These are phyloP conservation scores for Phaseolus coccineus DNA, from an alignment of 331 rosid genomes.

Conservation along the genomic window DNA sequence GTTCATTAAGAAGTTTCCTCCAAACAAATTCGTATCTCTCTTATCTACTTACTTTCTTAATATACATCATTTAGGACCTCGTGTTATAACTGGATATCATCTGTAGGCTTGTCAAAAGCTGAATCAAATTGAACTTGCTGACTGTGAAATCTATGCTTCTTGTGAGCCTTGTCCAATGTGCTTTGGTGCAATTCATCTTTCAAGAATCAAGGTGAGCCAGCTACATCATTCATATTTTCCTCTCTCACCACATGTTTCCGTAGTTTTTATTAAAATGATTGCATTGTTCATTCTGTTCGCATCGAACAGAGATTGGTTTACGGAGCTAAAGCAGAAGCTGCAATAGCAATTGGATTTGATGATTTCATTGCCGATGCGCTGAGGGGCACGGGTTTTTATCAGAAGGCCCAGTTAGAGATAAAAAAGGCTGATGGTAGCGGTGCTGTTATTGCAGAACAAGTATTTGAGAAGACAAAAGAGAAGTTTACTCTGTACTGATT, in stretches of 20 bases:
- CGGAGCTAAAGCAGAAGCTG: conserved; percentile 92
- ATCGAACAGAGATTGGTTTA: conserved; percentile 82
- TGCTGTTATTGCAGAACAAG: conserved; percentile 59
- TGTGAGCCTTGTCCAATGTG: conserved; percentile 99
- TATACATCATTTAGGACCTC: conserved; percentile 11
- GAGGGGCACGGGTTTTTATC: conserved; percentile 73
- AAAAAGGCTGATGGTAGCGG: conserved; percentile 83
- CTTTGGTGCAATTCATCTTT: conserved; percentile 91
- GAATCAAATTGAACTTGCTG: conserved; percentile 72
- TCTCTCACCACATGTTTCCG: conserved; percentile 4
- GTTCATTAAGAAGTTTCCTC: too few relatives aligned
- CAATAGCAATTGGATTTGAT: conserved; percentile 83
- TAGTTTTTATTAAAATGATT: neutral
- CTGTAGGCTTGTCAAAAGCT: conserved; percentile 85
- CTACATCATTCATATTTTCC: neutral
- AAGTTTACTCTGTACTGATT: conserved; percentile 65
- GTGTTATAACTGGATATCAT: conserved; percentile 28
- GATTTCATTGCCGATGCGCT: conserved; percentile 80
- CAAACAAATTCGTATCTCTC: neutral
- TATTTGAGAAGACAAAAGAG: conserved; percentile 69
- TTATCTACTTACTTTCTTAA: conserved; percentile 1
- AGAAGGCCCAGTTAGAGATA: conserved; percentile 80
- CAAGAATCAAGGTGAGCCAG: conserved; percentile 73
- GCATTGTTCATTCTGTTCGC: neutral
- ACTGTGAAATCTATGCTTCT: conserved; percentile 90